Conservation (phyloP, 2,329 filamentous ascomycete genomes). For the Fusarium equiseti region DNA sequence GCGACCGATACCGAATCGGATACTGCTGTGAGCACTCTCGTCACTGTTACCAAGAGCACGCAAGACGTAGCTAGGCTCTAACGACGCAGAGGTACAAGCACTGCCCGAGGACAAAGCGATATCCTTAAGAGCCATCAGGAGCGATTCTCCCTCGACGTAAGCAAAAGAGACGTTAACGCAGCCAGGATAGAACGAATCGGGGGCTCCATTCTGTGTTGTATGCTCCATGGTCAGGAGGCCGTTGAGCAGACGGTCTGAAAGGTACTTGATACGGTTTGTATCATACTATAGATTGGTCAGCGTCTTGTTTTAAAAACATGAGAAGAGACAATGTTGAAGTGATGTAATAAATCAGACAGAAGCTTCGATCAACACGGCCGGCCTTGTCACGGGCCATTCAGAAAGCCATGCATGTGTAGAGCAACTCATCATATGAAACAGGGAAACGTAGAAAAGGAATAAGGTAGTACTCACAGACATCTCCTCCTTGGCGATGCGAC, state of each 20-base stretch:
- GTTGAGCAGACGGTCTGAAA: conserved; percentile 86
- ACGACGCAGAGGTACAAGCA: conserved; percentile 94
- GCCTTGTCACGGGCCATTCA: conserved; percentile 77
- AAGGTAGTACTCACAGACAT: conserved; percentile 77
- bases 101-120: conserved; percentile 97
- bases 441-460: conserved; percentile 35
- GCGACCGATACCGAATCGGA: conserved; percentile 95
- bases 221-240: conserved; percentile 92
- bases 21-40: conserved; percentile 97
- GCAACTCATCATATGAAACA: conserved; percentile 77
- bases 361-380: conserved; percentile 73
- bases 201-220: conserved; percentile 89
- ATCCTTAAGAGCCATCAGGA: conserved; percentile 98
- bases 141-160: conserved; percentile 97
- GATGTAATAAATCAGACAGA: conserved; percentile 67
- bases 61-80: conserved; percentile 96
- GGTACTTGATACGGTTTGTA: conserved; percentile 80
- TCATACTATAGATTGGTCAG: conserved; percentile 78
- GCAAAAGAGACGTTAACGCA: conserved; percentile 99
- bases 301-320: conserved; percentile 20
- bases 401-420: conserved; percentile 91
- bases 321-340: neutral
- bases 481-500: conserved; percentile 89
- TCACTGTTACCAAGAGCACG: conserved; percentile 95
- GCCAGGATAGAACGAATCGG: conserved; percentile 87